Evolutionary conservation across 1,284 basidiomycete species (phyloP).

Genomic region (Thelephora terrestris): DNA sequence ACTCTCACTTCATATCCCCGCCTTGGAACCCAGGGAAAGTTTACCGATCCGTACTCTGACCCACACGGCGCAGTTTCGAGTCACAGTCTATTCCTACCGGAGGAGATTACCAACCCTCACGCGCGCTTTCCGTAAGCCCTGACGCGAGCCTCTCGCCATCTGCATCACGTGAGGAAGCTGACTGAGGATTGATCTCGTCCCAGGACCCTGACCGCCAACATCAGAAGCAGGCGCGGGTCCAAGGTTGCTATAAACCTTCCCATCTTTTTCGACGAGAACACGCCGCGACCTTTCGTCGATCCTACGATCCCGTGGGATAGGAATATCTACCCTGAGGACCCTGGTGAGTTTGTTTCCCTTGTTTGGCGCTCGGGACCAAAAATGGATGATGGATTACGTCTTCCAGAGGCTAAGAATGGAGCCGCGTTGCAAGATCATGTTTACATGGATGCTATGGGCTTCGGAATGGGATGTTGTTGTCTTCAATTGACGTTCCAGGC

Average conservation of each 20-base stretch:
- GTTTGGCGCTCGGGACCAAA: not conserved
- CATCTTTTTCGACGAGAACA: conserved; percentile 82
- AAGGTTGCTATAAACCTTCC: conserved; percentile 97
- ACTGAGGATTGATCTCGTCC: conserved; percentile 9
- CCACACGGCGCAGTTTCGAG: conserved; percentile 71
- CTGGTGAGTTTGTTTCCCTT: conserved; percentile 34
- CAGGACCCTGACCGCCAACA: conserved; percentile 94
- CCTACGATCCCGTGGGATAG: conserved; percentile 84
- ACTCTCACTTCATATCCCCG: conserved; percentile 96
- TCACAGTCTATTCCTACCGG: conserved; percentile 89
- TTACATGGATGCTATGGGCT: conserved; percentile 99
- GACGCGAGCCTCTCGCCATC: too few species aligned
- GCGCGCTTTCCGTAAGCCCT: conserved; percentile 86
- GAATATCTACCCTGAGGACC: conserved; percentile 70
- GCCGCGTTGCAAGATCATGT: conserved; percentile 88
- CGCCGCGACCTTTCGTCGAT: conserved; percentile 84
- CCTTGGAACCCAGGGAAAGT: conserved; percentile 79
- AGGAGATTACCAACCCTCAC: conserved; percentile 95
- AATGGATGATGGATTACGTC: too few species aligned
- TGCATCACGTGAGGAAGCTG: not conserved
- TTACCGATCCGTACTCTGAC: conserved; percentile 84
- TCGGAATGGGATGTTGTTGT: conserved; percentile 99
- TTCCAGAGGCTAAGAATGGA: conserved; percentile 80
- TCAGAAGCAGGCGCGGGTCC: conserved; percentile 80
- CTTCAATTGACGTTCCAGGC: conserved; percentile 97